These are phyloP conservation scores for Nymphaea thermarum DNA, from an alignment of 164 flowering plant species.

Conservation along the genomic window DNA sequence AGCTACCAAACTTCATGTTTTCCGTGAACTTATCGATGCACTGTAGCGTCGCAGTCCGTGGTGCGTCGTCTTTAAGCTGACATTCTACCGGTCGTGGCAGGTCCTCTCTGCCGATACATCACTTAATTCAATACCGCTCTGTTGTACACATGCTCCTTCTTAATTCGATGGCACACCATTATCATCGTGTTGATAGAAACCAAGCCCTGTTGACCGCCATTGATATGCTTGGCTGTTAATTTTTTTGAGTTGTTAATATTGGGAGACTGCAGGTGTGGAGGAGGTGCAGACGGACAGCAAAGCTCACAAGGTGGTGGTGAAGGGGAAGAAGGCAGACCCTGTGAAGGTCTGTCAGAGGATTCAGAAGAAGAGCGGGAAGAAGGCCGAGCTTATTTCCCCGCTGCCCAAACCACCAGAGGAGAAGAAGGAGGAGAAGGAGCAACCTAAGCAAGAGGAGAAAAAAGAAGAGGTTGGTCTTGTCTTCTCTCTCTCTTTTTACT, in stretches of 20 bases:
- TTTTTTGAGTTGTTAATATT: background rate
- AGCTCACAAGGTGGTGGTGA: slow-evolving; percentile 64
- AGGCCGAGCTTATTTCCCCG: slow-evolving; percentile 71
- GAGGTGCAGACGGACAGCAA: slow-evolving; percentile 60
- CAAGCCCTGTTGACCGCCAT: background rate
- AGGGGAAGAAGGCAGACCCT: slow-evolving; percentile 76
- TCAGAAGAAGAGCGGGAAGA: slow-evolving; percentile 65
- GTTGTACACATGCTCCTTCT: no score
- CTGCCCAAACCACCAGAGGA: slow-evolving; percentile 55
- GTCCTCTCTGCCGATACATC: no score
- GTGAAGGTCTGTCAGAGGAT: slow-evolving; percentile 63
- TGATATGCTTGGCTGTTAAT: background rate
- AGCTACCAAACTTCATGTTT: background rate
- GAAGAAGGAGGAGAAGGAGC: slow-evolving; percentile 19
- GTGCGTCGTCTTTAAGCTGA: no score
- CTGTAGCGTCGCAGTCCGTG: no score
- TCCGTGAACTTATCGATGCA: background rate
- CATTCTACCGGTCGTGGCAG: no score
- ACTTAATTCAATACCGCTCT: no score
- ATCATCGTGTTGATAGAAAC: no score
- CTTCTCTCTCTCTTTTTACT: no score
- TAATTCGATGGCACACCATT: background rate
- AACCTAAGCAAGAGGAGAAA: slow-evolving; percentile 29
- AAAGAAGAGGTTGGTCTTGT: slow-evolving; percentile 37
- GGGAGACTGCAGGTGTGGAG: slow-evolving; percentile 52